Percentiles rank a stretch among this genome's conserved stretches.
Evolutionary conservation across 1,284 basidiomycete species (phyloP).

Genomic region (Pulchroboletus neoregius): DNA sequence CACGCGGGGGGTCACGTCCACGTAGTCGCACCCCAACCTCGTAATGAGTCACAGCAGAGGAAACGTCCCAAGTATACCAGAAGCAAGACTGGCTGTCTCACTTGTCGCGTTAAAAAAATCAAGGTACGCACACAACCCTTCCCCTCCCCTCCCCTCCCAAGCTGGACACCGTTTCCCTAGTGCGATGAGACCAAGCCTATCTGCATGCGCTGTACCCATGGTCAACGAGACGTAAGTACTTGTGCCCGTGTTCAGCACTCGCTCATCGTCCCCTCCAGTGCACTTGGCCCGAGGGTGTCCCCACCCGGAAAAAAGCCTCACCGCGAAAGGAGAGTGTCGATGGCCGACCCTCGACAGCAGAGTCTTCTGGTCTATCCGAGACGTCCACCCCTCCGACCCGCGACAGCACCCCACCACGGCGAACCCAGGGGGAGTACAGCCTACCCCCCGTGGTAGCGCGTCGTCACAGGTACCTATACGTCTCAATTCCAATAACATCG

Average conservation of each 20-base stretch:
- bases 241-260: constrained; percentile 8
- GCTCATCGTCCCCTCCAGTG: constrained; percentile 46
- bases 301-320: constrained; percentile 53
- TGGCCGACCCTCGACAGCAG: constrained; percentile 58
- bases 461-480: constrained; percentile 47
- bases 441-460: constrained; percentile 50
- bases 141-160: constrained; percentile 6
- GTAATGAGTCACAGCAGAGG: constrained; percentile 52
- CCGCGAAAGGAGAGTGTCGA: constrained; percentile 48
- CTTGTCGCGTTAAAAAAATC: constrained; percentile 82
- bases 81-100: constrained; percentile 81
- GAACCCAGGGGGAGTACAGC: constrained; percentile 45
- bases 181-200: constrained; percentile 80
- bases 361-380: constrained; percentile 58
- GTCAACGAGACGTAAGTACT: constrained; percentile 62
- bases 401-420: constrained; percentile 55
- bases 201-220: constrained; percentile 75
- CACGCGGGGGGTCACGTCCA: constrained; percentile 42
- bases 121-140: constrained; percentile 50
- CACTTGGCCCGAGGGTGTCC: constrained; percentile 75
- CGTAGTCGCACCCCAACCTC: constrained; percentile 43
- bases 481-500: neutral
- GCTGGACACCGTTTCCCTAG: constrained; percentile 37
- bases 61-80: constrained; percentile 84
- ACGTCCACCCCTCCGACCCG: constrained; percentile 62